phyloP scores from a whole-genome alignment of 2,329 filamentous ascomycete genomes.

The Penicillium sp. region DNA sequence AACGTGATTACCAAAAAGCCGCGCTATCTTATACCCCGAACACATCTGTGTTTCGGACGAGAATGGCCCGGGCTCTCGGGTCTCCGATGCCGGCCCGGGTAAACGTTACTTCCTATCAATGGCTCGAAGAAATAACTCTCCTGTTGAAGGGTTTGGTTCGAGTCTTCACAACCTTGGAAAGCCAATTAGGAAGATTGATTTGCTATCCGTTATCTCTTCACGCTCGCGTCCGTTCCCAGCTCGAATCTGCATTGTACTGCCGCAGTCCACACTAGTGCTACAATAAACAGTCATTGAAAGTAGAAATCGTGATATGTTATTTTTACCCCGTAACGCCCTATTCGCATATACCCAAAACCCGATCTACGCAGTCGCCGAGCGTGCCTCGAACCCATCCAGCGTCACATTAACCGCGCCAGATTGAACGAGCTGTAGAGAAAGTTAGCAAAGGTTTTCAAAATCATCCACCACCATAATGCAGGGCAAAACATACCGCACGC shows the following conservation, averaged over 20 bases:
- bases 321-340: conserved; percentile 19
- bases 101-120: conserved; percentile 5
- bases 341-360: conserved; percentile 2
- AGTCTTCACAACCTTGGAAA: no score
- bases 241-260: neutral
- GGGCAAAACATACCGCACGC: conserved; percentile 70
- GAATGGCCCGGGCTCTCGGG: conserved; percentile 22
- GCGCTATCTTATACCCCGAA: conserved; percentile 2
- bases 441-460: conserved; percentile 2
- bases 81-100: conserved; percentile 33
- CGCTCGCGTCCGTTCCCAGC: neutral
- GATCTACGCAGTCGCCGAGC: conserved; percentile 7
- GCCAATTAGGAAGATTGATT: no score
- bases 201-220: neutral
- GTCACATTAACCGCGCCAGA: conserved; percentile 88
- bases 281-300: neutral
- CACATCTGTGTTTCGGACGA: conserved; percentile 20
- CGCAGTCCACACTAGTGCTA: neutral
- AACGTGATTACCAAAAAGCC: conserved; percentile 20
- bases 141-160: no score
- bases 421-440: conserved; percentile 69
- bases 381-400: conserved; percentile 76
- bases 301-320: conserved; percentile 5
- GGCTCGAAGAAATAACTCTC: neutral
- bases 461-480: neutral